These are phyloP conservation scores for Saccharomyces hybrid DNA, from an alignment of 1,139 yeast species.

Conservation along the genomic window DNA sequence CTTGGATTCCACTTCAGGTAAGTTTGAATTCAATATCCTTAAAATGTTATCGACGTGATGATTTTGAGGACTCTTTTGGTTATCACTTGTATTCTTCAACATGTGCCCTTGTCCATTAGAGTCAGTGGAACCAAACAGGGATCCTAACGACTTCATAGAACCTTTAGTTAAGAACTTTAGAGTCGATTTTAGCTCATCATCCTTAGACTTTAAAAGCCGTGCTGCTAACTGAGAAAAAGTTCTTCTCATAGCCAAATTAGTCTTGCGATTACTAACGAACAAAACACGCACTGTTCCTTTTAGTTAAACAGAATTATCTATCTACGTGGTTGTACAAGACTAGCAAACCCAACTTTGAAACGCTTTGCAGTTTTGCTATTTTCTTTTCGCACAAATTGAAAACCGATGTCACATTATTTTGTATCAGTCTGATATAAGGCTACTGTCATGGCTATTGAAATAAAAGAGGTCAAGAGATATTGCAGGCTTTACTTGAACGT, in stretches of 20 bases:
- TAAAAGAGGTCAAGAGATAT: not conserved
- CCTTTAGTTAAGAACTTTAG: conserved; percentile 22
- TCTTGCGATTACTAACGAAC: not conserved
- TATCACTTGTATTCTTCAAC: conserved; percentile 13
- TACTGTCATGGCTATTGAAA: not conserved
- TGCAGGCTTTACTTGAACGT: not conserved
- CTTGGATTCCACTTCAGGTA: conserved; percentile 22
- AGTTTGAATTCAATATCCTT: conserved; percentile 22
- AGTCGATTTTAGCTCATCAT: conserved; percentile 21
- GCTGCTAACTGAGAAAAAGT: conserved; percentile 16
- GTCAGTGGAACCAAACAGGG: conserved; percentile 7
- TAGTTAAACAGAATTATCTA: not conserved
- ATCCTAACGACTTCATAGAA: conserved; percentile 8
- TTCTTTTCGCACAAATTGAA: not conserved
- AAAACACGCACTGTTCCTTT: not conserved
- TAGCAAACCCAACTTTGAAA: not conserved
- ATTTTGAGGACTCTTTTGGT: not conserved
- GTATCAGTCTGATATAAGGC: not conserved
- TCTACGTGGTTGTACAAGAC: not conserved
- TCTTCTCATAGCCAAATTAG: conserved; percentile 11
- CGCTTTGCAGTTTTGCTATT: not conserved
- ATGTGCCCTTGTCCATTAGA: not conserved
- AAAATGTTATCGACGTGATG: conserved; percentile 22
- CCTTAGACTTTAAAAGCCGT: conserved; percentile 12
- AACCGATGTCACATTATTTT: not conserved